Evolutionary conservation across 805 yeast species (phyloP).

Genomic region (Blastobotrys muscicola): DNA sequence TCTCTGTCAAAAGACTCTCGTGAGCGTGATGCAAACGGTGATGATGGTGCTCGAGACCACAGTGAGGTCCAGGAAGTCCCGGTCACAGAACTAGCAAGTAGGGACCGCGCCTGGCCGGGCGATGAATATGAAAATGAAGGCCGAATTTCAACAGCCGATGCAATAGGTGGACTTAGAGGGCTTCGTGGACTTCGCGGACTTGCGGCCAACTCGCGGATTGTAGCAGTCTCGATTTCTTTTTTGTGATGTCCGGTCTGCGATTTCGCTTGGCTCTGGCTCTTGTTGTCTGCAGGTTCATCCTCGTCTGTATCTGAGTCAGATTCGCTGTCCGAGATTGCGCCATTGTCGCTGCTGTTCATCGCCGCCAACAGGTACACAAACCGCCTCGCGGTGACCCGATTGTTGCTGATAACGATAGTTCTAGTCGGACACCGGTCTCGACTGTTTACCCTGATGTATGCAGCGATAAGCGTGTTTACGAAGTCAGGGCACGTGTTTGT

Average conservation of each 20-base stretch:
- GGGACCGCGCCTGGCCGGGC: no score
- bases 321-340: background rate
- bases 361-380: slow-evolving; percentile 16
- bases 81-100: no score
- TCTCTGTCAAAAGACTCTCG: no score
- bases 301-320: background rate
- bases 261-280: background rate
- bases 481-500: slow-evolving; percentile 15
- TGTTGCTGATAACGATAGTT: slow-evolving; percentile 15
- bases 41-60: no score
- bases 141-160: background rate
- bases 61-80: no score
- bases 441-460: background rate
- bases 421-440: slow-evolving; percentile 6
- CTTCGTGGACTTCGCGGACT: background rate
- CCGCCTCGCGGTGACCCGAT: slow-evolving; percentile 15
- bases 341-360: slow-evolving; percentile 9
- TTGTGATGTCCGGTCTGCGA: background rate
- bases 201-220: background rate
- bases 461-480: slow-evolving; percentile 6
- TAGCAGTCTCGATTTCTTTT: background rate
- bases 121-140: no score
- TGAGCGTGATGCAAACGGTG: no score
- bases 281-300: background rate
- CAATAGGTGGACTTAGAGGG: background rate